phyloP scores from a whole-genome alignment of 2,329 filamentous ascomycete species.

The Teratosphaeriaceae sp. region DNA sequence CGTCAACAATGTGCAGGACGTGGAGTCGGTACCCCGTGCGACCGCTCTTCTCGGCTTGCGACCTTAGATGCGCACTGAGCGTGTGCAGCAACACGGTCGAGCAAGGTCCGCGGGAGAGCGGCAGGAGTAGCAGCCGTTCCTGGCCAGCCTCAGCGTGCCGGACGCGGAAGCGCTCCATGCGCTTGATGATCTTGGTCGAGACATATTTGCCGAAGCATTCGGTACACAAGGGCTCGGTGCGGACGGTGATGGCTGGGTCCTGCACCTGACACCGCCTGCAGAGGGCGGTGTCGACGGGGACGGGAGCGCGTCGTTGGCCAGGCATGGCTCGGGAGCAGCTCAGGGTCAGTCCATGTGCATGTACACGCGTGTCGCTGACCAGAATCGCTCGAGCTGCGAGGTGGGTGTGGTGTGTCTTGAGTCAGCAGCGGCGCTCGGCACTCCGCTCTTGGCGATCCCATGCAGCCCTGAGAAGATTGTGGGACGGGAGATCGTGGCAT shows the following conservation, averaged over 20 bases:
- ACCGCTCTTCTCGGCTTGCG: constrained; percentile 58
- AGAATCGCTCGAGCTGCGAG: too few species aligned
- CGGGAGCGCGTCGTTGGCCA: constrained; percentile 11
- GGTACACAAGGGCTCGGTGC: constrained; percentile 55
- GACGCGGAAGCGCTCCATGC: constrained; percentile 60
- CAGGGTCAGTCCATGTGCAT: background rate
- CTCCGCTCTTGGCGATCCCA: too few species aligned
- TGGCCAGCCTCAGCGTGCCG: constrained; percentile 36
- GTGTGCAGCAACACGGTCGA: constrained; percentile 73
- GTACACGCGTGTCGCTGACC: background rate
- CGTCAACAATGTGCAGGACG: constrained; percentile 38
- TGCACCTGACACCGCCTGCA: constrained; percentile 53
- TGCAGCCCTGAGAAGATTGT: too few species aligned
- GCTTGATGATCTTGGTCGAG: constrained; percentile 70
- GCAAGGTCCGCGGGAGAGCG: constrained; percentile 75
- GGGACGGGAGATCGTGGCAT: too few species aligned
- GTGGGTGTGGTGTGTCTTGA: too few species aligned
- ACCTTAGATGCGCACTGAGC: constrained; percentile 61
- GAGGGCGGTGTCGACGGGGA: constrained; percentile 19
- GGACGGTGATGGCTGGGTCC: constrained; percentile 47
- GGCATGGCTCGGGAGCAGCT: constrained; percentile 15
- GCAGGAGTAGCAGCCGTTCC: constrained; percentile 59
- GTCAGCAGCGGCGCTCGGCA: too few species aligned
- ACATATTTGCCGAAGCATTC: constrained; percentile 75
- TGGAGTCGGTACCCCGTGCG: constrained; percentile 62